Percentiles rank a stretch among this genome's conserved stretches.
These are phyloP conservation scores for Ophiostoma tasmaniense DNA, from an alignment of 2,329 filamentous ascomycete genomes.

Conservation along the genomic window DNA sequence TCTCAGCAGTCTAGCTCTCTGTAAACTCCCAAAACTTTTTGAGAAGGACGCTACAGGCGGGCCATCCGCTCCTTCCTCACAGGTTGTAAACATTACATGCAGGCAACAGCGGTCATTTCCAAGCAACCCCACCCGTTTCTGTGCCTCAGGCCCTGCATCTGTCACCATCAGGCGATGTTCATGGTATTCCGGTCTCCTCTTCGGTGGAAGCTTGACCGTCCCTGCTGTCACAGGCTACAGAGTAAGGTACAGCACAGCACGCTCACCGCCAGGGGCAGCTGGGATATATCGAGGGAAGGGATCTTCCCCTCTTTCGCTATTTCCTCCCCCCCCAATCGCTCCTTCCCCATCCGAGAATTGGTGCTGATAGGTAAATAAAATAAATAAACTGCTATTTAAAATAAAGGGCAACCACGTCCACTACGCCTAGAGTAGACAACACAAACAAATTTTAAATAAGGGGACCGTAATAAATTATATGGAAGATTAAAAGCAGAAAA, in stretches of 20 bases:
- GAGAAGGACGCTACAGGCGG: neutral
- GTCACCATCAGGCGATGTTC: neutral
- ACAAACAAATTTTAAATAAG: constrained; percentile 18
- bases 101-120: constrained; percentile 11
- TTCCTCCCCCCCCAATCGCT: constrained; percentile 12
- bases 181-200: neutral
- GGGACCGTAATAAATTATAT: constrained; percentile 15
- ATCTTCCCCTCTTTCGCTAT: constrained; percentile 11
- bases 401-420: constrained; percentile 10
- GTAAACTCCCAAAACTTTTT: neutral
- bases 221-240: neutral
- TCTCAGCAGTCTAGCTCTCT: neutral
- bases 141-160: constrained; percentile 4
- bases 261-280: constrained; percentile 3
- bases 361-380: constrained; percentile 14
- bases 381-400: constrained; percentile 9
- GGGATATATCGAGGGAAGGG: neutral
- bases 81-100: constrained; percentile 11
- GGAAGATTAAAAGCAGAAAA: constrained; percentile 3
- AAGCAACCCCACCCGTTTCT: constrained; percentile 10
- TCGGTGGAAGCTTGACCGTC: neutral
- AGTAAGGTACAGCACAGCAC: neutral
- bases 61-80: neutral
- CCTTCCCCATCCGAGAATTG: constrained; percentile 17
- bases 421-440: constrained; percentile 9